phyloP scores from a whole-genome alignment of 805 yeast genomes.

The Wickerhamiella parazyma region DNA sequence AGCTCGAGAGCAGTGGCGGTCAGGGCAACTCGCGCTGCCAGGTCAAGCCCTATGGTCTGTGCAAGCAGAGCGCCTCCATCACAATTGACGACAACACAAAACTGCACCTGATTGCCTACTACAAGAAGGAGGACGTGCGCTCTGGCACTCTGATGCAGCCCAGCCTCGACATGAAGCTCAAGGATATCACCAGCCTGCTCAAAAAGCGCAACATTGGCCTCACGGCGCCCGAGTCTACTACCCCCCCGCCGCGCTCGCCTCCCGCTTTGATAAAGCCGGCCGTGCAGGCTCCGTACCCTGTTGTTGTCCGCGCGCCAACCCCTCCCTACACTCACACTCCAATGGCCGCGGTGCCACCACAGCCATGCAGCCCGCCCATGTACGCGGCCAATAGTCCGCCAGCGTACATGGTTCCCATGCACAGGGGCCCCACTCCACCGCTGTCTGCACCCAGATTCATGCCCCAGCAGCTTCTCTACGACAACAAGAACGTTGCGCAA shows the following conservation, averaged over 20 bases:
- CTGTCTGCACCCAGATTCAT: not conserved
- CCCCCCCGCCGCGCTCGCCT: conserved; percentile 8
- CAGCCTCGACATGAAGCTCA: conserved; percentile 31
- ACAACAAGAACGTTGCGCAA: not conserved
- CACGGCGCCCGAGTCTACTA: conserved; percentile 1
- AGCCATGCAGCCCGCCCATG: not conserved
- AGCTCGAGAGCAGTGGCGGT: conserved; percentile 33
- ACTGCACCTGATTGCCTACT: conserved; percentile 49
- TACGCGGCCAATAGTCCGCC: not conserved
- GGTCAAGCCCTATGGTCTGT: conserved; percentile 39
- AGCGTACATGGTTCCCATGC: not conserved
- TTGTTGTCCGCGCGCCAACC: not conserved
- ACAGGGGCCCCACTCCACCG: conserved; percentile 1
- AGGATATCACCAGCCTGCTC: conserved; percentile 17
- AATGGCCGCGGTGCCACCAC: not conserved
- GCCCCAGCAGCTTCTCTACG: not conserved
- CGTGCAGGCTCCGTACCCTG: not conserved
- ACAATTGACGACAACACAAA: conserved; percentile 40
- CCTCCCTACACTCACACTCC: not conserved
- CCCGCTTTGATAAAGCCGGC: not conserved
- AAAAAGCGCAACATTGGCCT: conserved; percentile 4
- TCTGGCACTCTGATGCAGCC: conserved; percentile 30
- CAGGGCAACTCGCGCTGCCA: conserved; percentile 25
- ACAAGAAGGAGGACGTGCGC: conserved; percentile 22
- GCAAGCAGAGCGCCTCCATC: conserved; percentile 52